These are phyloP conservation scores for Plenodomus lindquistii DNA, from an alignment of 2,329 filamentous ascomycete species.

Conservation along the genomic window DNA sequence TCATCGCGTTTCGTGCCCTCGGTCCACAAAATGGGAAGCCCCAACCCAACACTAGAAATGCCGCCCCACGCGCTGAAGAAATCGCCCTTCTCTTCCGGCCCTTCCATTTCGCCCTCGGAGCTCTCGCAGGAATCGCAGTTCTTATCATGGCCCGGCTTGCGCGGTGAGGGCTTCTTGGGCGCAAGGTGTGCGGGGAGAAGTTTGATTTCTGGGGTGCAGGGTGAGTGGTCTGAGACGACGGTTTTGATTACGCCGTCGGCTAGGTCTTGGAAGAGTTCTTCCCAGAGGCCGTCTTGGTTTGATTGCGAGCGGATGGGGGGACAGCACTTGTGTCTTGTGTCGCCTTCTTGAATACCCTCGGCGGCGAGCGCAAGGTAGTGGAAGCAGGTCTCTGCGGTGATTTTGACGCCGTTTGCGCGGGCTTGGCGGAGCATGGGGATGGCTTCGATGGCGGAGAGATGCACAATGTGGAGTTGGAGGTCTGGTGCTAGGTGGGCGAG, in stretches of 20 bases:
- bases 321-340: slow-evolving; percentile 94
- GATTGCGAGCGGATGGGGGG: slow-evolving; percentile 80
- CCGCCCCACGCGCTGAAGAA: slow-evolving; percentile 98
- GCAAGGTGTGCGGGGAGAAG: slow-evolving; percentile 75
- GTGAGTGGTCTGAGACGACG: slow-evolving; percentile 92
- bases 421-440: slow-evolving; percentile 80
- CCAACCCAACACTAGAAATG: slow-evolving; percentile 90
- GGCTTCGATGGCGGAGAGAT: slow-evolving; percentile 85
- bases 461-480: slow-evolving; percentile 89
- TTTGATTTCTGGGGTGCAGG: slow-evolving; percentile 94
- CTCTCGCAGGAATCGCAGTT: slow-evolving; percentile 39
- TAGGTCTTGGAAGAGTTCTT: slow-evolving; percentile 63
- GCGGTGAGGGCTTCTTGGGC: slow-evolving; percentile 44
- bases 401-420: slow-evolving; percentile 72
- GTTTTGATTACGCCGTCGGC: slow-evolving; percentile 82
- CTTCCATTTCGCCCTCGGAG: slow-evolving; percentile 39
- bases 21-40: slow-evolving; percentile 87
- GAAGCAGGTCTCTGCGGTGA: slow-evolving; percentile 94
- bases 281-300: slow-evolving; percentile 88
- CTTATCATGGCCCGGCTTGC: slow-evolving; percentile 40
- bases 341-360: slow-evolving; percentile 79
- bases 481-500: slow-evolving; percentile 78
- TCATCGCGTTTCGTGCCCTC: slow-evolving; percentile 66
- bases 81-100: slow-evolving; percentile 65
- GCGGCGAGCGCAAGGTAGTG: slow-evolving; percentile 87